Evolutionary conservation across 129 eudicot species (phyloP).

Genomic region (Logfia minima): DNA sequence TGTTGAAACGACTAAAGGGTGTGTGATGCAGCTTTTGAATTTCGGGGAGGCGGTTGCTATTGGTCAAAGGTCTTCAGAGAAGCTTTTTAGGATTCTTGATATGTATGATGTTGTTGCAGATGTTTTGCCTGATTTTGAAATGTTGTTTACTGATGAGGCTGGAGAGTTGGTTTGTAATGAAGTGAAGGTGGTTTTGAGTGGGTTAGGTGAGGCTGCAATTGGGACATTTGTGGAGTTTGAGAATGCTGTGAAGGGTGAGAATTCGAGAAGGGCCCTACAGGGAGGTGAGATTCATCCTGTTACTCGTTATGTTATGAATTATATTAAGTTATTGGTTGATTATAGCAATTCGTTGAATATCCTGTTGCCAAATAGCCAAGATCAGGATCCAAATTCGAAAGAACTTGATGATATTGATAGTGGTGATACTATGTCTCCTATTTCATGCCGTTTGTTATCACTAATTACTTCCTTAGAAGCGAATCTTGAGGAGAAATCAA

Average conservation of each 20-base stretch:
- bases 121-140: conserved; percentile 59
- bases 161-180: conserved; percentile 81
- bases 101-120: conserved; percentile 80
- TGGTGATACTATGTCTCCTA: conserved; percentile 48
- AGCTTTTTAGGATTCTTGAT: conserved; percentile 79
- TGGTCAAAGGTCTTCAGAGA: conserved; percentile 78
- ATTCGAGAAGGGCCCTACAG: conserved; percentile 55
- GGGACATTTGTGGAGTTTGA: conserved; percentile 94
- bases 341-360: conserved; percentile 65
- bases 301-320: conserved; percentile 90
- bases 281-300: conserved; percentile 89
- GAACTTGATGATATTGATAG: conserved; percentile 38
- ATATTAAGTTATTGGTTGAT: conserved; percentile 78
- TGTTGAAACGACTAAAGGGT: conserved; percentile 82
- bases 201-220: conserved; percentile 77
- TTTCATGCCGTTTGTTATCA: conserved; percentile 56
- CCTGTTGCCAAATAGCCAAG: conserved; percentile 42
- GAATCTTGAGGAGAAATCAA: conserved; percentile 82
- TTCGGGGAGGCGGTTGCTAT: conserved; percentile 91
- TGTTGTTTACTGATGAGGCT: conserved; percentile 59
- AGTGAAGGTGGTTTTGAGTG: conserved; percentile 72
- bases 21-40: conserved; percentile 96
- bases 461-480: conserved; percentile 67
- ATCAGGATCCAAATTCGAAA: conserved; percentile 20
- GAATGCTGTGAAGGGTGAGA: conserved; percentile 81